These are phyloP conservation scores for Hypoxylon trugodes DNA, from an alignment of 495 filamentous ascomycete genomes.

Conservation along the genomic window DNA sequence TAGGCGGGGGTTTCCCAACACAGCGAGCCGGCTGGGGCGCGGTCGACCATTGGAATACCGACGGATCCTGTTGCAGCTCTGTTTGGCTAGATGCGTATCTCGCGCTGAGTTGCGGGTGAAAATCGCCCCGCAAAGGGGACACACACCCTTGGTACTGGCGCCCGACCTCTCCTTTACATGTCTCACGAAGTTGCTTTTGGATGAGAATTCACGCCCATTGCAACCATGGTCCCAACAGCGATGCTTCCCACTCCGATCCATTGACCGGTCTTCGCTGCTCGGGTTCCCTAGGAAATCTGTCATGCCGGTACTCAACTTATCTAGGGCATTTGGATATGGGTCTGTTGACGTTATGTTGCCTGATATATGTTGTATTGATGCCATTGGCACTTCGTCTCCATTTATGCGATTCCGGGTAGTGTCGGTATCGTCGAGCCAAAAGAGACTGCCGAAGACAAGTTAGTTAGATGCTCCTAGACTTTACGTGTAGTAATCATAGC, in stretches of 20 bases:
- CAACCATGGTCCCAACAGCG: conserved; percentile 96
- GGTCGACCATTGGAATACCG: conserved; percentile 45
- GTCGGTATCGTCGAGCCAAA: conserved; percentile 38
- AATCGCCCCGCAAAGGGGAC: conserved; percentile 85
- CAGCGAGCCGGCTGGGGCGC: conserved; percentile 42
- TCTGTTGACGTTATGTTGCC: conserved; percentile 25
- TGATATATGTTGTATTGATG: conserved; percentile 39
- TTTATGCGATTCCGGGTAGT: conserved; percentile 40
- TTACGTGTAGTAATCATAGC: conserved; percentile 2
- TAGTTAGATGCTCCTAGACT: conserved; percentile 2
- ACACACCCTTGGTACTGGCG: conserved; percentile 82
- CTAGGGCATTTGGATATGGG: conserved; percentile 30
- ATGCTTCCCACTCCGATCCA: conserved; percentile 62
- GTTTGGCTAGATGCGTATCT: conserved; percentile 75
- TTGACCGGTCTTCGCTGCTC: conserved; percentile 22
- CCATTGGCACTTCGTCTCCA: conserved; percentile 33
- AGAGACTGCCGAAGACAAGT: conserved; percentile 22
- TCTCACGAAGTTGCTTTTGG: conserved; percentile 89
- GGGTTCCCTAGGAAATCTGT: conserved; percentile 34
- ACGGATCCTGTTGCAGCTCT: conserved; percentile 45
- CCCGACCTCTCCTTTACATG: conserved; percentile 93
- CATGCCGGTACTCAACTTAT: conserved; percentile 33
- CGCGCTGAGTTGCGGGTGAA: conserved; percentile 90
- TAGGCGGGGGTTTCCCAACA: conserved; percentile 40
- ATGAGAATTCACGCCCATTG: conserved; percentile 94